Percentiles rank a stretch among this genome's conserved stretches.
Evolutionary conservation across 164 flowering plant genomes (phyloP).

Genomic region (Stephania cephalantha): DNA sequence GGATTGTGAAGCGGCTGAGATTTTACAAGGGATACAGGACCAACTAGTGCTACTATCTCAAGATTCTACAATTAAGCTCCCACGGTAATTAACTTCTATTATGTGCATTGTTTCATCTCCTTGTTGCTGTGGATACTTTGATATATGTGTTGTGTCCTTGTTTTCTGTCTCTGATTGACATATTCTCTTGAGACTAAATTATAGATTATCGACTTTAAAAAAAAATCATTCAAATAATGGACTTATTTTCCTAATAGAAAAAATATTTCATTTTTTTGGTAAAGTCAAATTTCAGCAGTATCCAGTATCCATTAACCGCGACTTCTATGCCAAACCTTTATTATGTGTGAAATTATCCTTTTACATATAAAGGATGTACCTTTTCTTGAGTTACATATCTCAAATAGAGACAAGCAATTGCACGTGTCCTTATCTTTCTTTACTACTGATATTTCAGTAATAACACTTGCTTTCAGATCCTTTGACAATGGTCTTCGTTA

Average conservation of each 20-base stretch:
- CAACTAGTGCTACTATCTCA: slow-evolving; percentile 54
- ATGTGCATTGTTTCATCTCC: neutral
- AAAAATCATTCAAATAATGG: neutral
- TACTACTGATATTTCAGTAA: slow-evolving; percentile 3
- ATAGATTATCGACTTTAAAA: neutral
- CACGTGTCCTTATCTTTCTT: neutral
- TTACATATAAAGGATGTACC: neutral
- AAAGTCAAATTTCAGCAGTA: neutral
- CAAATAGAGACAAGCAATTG: neutral
- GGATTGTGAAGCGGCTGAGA: slow-evolving; percentile 78
- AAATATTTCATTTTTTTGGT: neutral
- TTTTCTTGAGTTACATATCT: neutral
- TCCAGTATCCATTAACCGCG: neutral
- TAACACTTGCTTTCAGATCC: slow-evolving; percentile 41
- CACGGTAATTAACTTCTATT: slow-evolving; percentile 30
- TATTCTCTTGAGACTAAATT: neutral
- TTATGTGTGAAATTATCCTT: neutral
- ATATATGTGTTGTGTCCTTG: no score
- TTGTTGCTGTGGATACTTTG: neutral
- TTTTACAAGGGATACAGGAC: slow-evolving; percentile 68
- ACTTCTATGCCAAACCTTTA: neutral
- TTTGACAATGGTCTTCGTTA: slow-evolving; percentile 65
- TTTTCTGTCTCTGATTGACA: neutral
- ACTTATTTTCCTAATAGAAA: neutral
- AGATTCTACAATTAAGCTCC: slow-evolving; percentile 76